Evolutionary conservation across 2,329 filamentous ascomycete genomes (phyloP).

Genomic region (Myriosclerotinia scirpicola): DNA sequence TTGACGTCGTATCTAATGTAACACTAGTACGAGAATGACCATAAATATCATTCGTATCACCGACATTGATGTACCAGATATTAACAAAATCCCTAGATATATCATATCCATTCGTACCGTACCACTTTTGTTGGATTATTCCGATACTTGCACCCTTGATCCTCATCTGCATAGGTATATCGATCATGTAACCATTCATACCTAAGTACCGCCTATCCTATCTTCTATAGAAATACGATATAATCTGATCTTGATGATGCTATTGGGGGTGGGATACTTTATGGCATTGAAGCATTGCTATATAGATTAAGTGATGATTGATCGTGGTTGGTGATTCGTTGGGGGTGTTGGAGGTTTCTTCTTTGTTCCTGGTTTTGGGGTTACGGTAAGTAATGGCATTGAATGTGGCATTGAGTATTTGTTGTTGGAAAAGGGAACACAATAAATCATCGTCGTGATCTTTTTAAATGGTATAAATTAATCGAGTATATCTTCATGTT

Average conservation of each 20-base stretch:
- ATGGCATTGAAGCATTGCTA: not conserved
- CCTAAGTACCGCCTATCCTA: not conserved
- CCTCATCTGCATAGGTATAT: conserved; percentile 8
- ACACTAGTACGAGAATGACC: conserved; percentile 7
- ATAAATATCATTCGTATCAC: not conserved
- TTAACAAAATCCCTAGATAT: conserved; percentile 1
- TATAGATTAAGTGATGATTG: not conserved
- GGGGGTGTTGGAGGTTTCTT: not conserved
- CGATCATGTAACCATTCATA: not conserved
- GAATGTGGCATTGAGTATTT: not conserved
- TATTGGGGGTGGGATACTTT: not conserved
- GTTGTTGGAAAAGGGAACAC: not conserved
- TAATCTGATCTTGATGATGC: conserved; percentile 5
- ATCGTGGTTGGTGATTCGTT: not conserved
- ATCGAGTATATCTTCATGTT: conserved; percentile 8
- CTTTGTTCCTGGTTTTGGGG: not conserved
- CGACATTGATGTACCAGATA: not conserved
- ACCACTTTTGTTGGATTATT: not conserved
- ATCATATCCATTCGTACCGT: not conserved
- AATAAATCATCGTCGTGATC: not conserved
- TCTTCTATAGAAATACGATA: not conserved
- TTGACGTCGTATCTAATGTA: conserved; percentile 6
- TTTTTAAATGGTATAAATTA: not conserved
- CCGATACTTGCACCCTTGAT: conserved; percentile 10
- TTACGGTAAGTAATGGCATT: no score